Evolutionary conservation across 345 rosid species (phyloP).

Genomic region (Lenwebbia sp.): DNA sequence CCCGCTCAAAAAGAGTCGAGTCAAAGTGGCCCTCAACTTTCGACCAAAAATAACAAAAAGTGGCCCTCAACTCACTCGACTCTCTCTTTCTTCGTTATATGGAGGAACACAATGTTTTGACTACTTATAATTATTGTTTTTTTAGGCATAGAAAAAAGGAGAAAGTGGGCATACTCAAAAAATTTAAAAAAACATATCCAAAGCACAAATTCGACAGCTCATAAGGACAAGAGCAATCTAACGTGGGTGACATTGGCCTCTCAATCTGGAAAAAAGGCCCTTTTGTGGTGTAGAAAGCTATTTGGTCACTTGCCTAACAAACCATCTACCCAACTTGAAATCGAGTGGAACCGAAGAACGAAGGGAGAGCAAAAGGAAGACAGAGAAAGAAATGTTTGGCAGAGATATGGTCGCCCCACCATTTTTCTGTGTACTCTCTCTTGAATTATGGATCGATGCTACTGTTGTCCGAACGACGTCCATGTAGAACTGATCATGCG

Average conservation of each 20-base stretch:
- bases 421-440: neutral
- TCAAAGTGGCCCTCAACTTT: neutral
- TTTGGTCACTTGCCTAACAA: neutral
- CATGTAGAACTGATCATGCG: neutral
- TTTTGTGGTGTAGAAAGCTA: neutral
- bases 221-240: neutral
- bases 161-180: neutral
- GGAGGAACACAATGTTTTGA: neutral
- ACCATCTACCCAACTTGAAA: neutral
- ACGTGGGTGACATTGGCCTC: neutral
- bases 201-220: neutral
- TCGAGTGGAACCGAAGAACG: neutral
- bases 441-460: neutral
- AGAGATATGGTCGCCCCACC: neutral
- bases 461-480: fast-evolving
- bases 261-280: neutral
- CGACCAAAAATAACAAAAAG: neutral
- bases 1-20: neutral
- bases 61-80: neutral
- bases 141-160: neutral
- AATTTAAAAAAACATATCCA: neutral
- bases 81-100: neutral
- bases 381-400: neutral
- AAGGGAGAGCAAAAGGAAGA: neutral
- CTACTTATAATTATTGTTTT: neutral